Evolutionary conservation across 371 early-diverging fungal genomes (phyloP).

Genomic region (Actinomucor elegans): DNA sequence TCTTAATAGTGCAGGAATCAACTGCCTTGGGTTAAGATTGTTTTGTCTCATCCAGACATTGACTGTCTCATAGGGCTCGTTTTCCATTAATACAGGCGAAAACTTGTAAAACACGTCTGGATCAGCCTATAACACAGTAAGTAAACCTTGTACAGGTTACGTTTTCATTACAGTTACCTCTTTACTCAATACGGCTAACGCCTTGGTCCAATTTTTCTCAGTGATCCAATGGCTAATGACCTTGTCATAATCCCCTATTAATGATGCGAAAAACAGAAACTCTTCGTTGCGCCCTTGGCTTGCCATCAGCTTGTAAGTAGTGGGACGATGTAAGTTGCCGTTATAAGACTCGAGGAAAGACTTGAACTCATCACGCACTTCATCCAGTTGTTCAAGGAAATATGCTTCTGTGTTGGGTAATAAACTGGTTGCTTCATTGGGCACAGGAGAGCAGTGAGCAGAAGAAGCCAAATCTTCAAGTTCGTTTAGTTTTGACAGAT

Average conservation of each 20-base stretch:
- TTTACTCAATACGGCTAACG: constrained; percentile 74
- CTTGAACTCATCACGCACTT: constrained; percentile 70
- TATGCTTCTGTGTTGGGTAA: constrained; percentile 39
- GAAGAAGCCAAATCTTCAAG: constrained; percentile 64
- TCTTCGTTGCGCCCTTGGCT: constrained; percentile 83
- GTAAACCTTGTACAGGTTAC: too few relatives aligned
- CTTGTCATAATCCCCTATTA: constrained; percentile 80
- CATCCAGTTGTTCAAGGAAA: constrained; percentile 50
- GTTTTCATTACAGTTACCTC: constrained; percentile 61
- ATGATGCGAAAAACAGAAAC: constrained; percentile 76
- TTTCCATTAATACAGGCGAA: constrained; percentile 77
- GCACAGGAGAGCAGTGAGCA: constrained; percentile 33
- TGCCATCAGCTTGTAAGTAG: constrained; percentile 75
- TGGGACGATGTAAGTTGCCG: constrained; percentile 59
- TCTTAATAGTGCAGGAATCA: constrained; percentile 84
- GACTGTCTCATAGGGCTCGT: constrained; percentile 77
- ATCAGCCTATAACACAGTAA: constrained; percentile 45
- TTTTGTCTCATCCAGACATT: constrained; percentile 76
- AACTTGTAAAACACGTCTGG: constrained; percentile 82
- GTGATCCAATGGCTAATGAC: constrained; percentile 82
- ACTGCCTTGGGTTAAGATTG: constrained; percentile 70
- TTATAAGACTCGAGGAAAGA: constrained; percentile 70
- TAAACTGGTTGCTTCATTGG: neutral
- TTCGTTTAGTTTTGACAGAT: constrained; percentile 73
- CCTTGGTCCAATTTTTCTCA: constrained; percentile 72